Evolutionary conservation across 225 moss, liverwort and hornwort genomes (phyloP), one percentile per base, ranked within the genome.

Genomic region (Sphagnum contortum): DNA sequence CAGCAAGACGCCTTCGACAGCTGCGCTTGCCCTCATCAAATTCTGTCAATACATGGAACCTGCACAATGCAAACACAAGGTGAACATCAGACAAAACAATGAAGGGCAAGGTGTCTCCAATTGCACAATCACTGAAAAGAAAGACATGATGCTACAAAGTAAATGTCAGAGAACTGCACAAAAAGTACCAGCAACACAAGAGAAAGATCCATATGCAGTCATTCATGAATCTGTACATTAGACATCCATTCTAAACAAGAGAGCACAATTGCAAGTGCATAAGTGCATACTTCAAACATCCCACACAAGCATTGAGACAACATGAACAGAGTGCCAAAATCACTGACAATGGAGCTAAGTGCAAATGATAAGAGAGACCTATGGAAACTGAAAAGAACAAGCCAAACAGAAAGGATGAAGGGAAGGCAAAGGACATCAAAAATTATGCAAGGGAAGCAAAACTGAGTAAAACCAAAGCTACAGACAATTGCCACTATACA

Each of bases 11-110:
- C 63, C 91, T 80, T 44, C 94, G 77, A 65, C 94, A 95, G 65
- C 91, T 91, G 72, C 94, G 79, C 70, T 95, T 95, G 11, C 89
- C 94, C 68, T 91, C 94, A 49, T 95, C 94, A 67, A 95, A 95
- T 77, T 91, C 94, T 2, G 88, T 75, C 69, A 95, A 68, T 3
- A 88, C 77, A 68, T 95, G 94, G 64, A 95, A 95, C 72, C 94
- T 95, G 91, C 58, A 76, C 12, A 50, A 66, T 49, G 29, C 29
- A 29, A 29, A 29, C 29, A 29, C 29, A 29, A 29, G 29, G 29
- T 29, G 29, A 29, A 29, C 48, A 45, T 8, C 9, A 68, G 12
- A 59, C 56, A 12, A 8, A 68, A 47, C 11, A 45, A 44, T 5
- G 5, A 66, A n/a, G 47, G 52, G 52, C 63, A 64, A 47, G 66